Conservation (phyloP, 2,329 filamentous ascomycete genomes). For the Talaromyces sp. region DNA sequence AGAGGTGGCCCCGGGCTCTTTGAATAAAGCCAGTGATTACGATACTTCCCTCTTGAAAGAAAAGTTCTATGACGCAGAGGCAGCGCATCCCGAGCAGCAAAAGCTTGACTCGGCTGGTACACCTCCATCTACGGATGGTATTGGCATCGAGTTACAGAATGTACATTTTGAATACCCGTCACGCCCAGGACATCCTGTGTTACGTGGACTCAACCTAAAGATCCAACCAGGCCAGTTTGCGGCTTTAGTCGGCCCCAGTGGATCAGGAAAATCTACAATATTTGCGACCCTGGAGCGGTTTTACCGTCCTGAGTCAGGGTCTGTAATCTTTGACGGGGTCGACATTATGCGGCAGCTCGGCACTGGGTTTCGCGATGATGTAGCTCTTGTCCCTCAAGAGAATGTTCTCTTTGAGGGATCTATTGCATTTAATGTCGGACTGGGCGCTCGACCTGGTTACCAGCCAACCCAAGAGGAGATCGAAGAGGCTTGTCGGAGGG, state of each 20-base stretch:
- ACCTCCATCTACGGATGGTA: slow-evolving; percentile 25
- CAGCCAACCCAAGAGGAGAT: slow-evolving; percentile 58
- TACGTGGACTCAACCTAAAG: slow-evolving; percentile 53
- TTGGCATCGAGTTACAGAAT: slow-evolving; percentile 52
- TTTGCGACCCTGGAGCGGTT: slow-evolving; percentile 54
- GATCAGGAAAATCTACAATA: slow-evolving; percentile 64
- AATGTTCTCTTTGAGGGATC: slow-evolving; percentile 46
- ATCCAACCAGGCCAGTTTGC: slow-evolving; percentile 58
- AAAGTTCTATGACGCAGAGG: slow-evolving; percentile 24
- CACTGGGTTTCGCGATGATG: slow-evolving; percentile 39
- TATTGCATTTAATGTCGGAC: slow-evolving; percentile 44
- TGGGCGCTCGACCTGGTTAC: slow-evolving; percentile 49
- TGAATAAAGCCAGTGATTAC: not conserved
- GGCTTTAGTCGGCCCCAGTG: slow-evolving; percentile 62
- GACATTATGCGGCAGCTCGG: slow-evolving; percentile 40
- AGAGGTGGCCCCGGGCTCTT: slow-evolving; percentile 13
- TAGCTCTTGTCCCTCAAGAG: slow-evolving; percentile 46
- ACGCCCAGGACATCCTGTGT: slow-evolving; percentile 54
- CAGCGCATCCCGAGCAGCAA: slow-evolving; percentile 10
- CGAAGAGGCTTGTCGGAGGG: slow-evolving; percentile 61
- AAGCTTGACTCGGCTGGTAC: slow-evolving; percentile 7
- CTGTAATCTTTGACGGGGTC: slow-evolving; percentile 49
- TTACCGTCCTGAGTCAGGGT: slow-evolving; percentile 49
- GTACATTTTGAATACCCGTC: slow-evolving; percentile 64
- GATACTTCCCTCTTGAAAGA: slow-evolving; percentile 15